Percentiles rank a stretch among this genome's conserved stretches.
These are phyloP conservation scores for Pichia norvegensis DNA, from an alignment of 1,139 yeast genomes.

Conservation along the genomic window DNA sequence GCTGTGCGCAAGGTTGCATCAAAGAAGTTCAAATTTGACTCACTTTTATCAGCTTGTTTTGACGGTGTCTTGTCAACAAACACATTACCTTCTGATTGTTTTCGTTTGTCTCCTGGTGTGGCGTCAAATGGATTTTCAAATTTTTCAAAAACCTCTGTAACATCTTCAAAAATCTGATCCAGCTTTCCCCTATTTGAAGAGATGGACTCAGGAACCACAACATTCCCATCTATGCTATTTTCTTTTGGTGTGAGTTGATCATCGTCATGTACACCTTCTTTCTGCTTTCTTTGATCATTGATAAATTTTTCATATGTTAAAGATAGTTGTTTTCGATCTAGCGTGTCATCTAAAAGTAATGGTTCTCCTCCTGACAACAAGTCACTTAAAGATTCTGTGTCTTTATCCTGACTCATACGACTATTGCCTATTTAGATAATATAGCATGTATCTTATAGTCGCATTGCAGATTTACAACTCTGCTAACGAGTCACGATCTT, in stretches of 20 bases:
- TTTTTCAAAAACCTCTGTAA: conserved; percentile 22
- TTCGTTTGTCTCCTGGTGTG: conserved; percentile 3
- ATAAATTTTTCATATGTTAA: background rate
- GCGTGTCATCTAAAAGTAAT: background rate
- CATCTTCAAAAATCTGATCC: background rate
- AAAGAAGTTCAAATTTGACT: background rate
- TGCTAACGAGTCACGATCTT: too few species aligned
- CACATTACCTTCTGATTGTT: background rate
- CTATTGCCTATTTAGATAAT: background rate
- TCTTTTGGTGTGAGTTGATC: too few species aligned
- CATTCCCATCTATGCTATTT: too few species aligned
- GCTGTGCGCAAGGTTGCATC: conserved; percentile 1
- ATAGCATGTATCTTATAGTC: too few species aligned
- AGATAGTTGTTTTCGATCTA: background rate
- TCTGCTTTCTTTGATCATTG: background rate
- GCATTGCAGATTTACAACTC: too few species aligned
- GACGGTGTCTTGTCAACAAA: conserved; percentile 14
- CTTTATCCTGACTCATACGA: background rate
- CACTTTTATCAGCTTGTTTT: background rate
- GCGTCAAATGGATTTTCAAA: conserved; percentile 23
- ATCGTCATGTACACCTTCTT: background rate
- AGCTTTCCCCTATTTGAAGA: background rate
- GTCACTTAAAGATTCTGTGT: background rate
- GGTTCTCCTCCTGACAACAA: background rate
- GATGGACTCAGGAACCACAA: background rate